These are phyloP conservation scores for Komagataella pseudopastoris DNA, from an alignment of 805 yeast genomes.

Conservation along the genomic window DNA sequence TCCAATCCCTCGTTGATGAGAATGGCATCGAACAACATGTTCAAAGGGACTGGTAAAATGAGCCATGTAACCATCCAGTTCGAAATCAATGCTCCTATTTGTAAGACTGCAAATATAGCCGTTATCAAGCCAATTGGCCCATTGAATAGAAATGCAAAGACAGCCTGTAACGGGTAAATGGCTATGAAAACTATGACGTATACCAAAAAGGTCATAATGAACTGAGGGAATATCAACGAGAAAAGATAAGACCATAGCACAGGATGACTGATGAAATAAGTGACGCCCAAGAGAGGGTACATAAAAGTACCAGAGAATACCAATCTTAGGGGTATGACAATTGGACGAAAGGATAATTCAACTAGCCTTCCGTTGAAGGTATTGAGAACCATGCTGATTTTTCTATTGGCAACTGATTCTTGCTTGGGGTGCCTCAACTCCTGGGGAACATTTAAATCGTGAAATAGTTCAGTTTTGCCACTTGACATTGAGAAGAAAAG, in stretches of 20 bases:
- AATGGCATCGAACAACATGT: constrained; percentile 17
- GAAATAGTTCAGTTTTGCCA: background rate
- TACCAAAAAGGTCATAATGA: constrained; percentile 8
- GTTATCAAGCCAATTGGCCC: constrained; percentile 8
- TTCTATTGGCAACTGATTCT: background rate
- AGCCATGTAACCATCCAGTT: constrained; percentile 13
- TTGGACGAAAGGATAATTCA: background rate
- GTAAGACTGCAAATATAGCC: constrained; percentile 15
- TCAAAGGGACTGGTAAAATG: constrained; percentile 18
- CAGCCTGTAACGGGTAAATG: constrained; percentile 1
- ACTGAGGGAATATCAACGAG: constrained; percentile 10
- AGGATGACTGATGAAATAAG: constrained; percentile 10
- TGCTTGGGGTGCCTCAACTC: background rate
- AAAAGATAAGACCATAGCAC: constrained; percentile 14
- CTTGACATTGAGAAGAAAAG: background rate
- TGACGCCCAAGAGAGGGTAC: constrained; percentile 9
- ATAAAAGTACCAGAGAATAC: background rate
- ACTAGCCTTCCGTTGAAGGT: background rate
- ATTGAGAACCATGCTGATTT: background rate
- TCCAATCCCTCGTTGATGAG: constrained; percentile 9
- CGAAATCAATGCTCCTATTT: constrained; percentile 16
- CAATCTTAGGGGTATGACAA: background rate
- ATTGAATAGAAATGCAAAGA: constrained; percentile 6
- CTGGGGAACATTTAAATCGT: background rate
- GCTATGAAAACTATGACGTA: constrained; percentile 5